Evolutionary conservation across 495 filamentous ascomycete species (phyloP).

Genomic region (Eremomyces bilateralis): DNA sequence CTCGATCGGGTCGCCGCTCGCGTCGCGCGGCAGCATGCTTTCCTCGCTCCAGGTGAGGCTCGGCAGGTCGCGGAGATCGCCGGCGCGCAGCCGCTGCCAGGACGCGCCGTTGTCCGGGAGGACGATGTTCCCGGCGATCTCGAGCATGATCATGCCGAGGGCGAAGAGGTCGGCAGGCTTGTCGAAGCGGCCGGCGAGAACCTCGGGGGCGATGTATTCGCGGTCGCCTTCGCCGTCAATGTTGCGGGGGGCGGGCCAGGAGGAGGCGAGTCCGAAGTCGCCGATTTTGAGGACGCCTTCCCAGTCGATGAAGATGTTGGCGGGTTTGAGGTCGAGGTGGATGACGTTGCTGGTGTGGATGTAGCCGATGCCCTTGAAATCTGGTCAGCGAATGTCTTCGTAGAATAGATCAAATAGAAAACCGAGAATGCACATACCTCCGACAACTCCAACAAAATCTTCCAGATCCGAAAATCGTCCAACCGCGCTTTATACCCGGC

Average conservation of each 20-base stretch:
- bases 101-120: slow-evolving; percentile 77
- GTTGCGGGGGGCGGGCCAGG: slow-evolving; percentile 48
- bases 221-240: slow-evolving; percentile 88
- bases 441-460: slow-evolving; percentile 68
- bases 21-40: slow-evolving; percentile 46
- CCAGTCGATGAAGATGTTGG: slow-evolving; percentile 77
- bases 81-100: slow-evolving; percentile 72
- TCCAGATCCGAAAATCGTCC: slow-evolving; percentile 97
- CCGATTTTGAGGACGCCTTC: slow-evolving; percentile 86
- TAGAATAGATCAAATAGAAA: slow-evolving; percentile 16
- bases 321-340: slow-evolving; percentile 88
- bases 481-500: slow-evolving; percentile 64
- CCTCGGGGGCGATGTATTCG: slow-evolving; percentile 86
- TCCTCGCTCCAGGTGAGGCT: slow-evolving; percentile 60
- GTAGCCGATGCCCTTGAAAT: slow-evolving; percentile 51
- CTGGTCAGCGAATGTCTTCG: too few relatives aligned
- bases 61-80: slow-evolving; percentile 69
- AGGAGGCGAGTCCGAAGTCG: slow-evolving; percentile 83
- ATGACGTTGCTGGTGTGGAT: slow-evolving; percentile 79
- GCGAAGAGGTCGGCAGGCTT: slow-evolving; percentile 88
- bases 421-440: slow-evolving; percentile 31
- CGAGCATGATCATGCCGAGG: slow-evolving; percentile 78
- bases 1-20: slow-evolving; percentile 41
- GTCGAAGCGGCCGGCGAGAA: slow-evolving; percentile 61
- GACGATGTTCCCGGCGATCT: slow-evolving; percentile 77